Conservation (phyloP, 2,329 filamentous ascomycete genomes). For the Diaporthe eres region DNA sequence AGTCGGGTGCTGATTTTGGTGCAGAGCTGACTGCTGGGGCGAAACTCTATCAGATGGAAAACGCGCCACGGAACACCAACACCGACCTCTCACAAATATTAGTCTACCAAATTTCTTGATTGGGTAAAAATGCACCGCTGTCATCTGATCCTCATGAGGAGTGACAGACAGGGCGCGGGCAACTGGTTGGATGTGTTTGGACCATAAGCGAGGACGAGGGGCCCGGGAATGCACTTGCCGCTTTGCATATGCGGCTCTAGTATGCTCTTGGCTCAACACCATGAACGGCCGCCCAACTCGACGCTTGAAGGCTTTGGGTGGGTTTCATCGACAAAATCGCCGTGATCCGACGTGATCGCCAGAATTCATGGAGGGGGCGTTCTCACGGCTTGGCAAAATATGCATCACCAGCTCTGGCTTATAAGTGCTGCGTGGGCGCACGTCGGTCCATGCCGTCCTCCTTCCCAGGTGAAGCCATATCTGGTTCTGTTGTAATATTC, state of each 20-base stretch:
- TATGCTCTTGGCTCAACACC: slow-evolving; percentile 28
- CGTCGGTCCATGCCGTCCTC: background rate
- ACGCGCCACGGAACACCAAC: background rate
- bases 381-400: slow-evolving; percentile 2
- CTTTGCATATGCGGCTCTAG: slow-evolving; percentile 2
- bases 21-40: background rate
- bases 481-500: background rate
- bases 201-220: background rate
- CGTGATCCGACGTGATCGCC: slow-evolving; percentile 16
- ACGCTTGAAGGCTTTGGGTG: background rate
- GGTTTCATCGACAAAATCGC: slow-evolving; percentile 35
- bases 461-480: background rate
- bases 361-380: background rate
- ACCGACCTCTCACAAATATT: background rate
- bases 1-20: background rate
- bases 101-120: background rate
- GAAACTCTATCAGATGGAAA: too few relatives aligned
- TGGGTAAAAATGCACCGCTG: background rate
- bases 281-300: background rate
- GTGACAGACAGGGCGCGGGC: background rate
- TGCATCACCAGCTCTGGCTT: background rate
- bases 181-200: background rate
- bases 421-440: slow-evolving; percentile 18
- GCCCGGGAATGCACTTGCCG: slow-evolving; percentile 11
- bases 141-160: background rate